Evolutionary conservation across 352 stramenopile genomes (phyloP).

Genomic region (Globisporangium nagaii): DNA sequence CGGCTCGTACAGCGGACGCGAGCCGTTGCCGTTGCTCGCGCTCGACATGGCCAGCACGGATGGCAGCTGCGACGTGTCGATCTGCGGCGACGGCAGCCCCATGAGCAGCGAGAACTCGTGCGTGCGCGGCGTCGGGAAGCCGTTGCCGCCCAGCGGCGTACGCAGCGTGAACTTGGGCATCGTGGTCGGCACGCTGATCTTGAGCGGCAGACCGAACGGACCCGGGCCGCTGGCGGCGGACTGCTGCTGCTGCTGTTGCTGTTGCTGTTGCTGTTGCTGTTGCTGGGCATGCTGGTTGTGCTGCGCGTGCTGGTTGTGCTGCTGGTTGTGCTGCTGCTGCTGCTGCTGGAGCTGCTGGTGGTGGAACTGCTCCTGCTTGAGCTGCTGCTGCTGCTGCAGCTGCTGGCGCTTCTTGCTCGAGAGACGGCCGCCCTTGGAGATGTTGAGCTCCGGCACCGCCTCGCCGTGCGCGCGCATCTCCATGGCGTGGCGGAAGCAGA

Average conservation of each 20-base stretch:
- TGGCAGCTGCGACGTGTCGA: constrained; percentile 68
- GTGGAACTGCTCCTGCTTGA: constrained; percentile 76
- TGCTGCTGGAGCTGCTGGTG: constrained; percentile 70
- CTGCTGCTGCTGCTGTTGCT: constrained; percentile 12
- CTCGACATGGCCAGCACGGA: constrained; percentile 71
- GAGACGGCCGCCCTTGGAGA: constrained; percentile 64
- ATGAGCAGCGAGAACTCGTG: constrained; percentile 70
- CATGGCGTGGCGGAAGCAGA: constrained; percentile 76
- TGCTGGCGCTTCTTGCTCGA: constrained; percentile 72
- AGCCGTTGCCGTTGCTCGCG: constrained; percentile 17
- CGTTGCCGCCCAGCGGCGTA: constrained; percentile 49
- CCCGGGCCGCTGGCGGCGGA: constrained; percentile 20
- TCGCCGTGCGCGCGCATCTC: constrained; percentile 65
- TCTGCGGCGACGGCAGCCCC: constrained; percentile 59
- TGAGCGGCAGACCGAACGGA: constrained; percentile 57
- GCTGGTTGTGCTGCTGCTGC: constrained; percentile 32
- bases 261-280: constrained; percentile 17
- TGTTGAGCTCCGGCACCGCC: constrained; percentile 68
- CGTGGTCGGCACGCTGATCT: constrained; percentile 65
- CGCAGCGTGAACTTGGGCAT: constrained; percentile 66
- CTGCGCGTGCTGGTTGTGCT: constrained; percentile 22
- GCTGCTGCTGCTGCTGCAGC: constrained; percentile 58
- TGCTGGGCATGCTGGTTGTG: constrained; percentile 6
- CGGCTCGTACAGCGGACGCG: constrained; percentile 22
- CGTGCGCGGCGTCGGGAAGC: constrained; percentile 61